Percentiles rank a stretch among this genome's conserved stretches.
Conservation (phyloP, 495 filamentous ascomycete species). For the Lentithecium fluviatile region DNA sequence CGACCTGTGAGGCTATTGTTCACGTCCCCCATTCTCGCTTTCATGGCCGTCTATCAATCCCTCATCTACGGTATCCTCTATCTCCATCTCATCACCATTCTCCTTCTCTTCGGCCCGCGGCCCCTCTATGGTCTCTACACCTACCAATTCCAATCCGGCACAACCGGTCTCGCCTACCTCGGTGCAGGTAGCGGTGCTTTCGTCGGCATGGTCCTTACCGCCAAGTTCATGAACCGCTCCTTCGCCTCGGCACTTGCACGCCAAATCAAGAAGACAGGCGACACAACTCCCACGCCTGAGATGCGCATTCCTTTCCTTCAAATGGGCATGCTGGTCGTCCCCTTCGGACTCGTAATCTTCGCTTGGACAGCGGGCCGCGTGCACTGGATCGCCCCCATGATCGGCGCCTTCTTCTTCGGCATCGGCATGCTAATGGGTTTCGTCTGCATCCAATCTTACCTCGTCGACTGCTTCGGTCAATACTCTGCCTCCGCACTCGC, state of each 20-base stretch:
- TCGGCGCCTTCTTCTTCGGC: constrained; percentile 47
- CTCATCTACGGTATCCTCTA: constrained; percentile 31
- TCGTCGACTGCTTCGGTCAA: constrained; percentile 41
- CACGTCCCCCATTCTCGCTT: constrained; percentile 56
- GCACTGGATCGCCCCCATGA: constrained; percentile 35
- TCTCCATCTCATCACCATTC: constrained; percentile 8
- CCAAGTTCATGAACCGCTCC: constrained; percentile 3
- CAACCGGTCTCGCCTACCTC: constrained; percentile 8
- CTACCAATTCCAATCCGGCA: constrained; percentile 11
- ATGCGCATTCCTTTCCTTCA: constrained; percentile 17
- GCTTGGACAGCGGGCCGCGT: constrained; percentile 38
- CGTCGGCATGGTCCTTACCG: constrained; percentile 3
- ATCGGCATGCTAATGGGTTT: constrained; percentile 50
- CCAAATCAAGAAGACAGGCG: constrained; percentile 1
- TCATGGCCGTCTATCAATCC: constrained; percentile 50
- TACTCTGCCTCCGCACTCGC: constrained; percentile 45
- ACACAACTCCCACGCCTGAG: constrained; percentile 33
- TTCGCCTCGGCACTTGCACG: neutral
- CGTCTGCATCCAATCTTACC: constrained; percentile 35
- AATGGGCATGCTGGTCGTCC: neutral
- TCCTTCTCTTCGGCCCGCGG: neutral
- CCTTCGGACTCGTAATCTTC: constrained; percentile 21
- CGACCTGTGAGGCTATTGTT: constrained; percentile 52
- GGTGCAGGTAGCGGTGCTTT: constrained; percentile 14
- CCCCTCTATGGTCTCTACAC: neutral